A percentile compares a stretch with the other conserved stretches of the same genome.
These are phyloP conservation scores for Mariannaea elegans DNA, from an alignment of 2,329 filamentous ascomycete genomes.

Conservation along the genomic window DNA sequence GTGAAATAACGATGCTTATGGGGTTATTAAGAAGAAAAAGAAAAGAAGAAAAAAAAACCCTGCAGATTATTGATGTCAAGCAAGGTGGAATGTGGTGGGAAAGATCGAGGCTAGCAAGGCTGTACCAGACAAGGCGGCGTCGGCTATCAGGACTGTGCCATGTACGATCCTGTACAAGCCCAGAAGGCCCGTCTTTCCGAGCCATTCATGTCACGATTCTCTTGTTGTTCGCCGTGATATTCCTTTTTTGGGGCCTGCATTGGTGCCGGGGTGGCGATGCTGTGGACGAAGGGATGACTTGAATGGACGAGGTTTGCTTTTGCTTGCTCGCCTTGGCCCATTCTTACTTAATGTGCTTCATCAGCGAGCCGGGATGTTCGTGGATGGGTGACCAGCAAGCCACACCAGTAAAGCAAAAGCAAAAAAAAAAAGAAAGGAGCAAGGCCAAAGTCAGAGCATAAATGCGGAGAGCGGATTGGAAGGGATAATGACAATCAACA, in stretches of 20 bases:
- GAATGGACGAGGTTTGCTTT: neutral
- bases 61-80: slow-evolving; percentile 12
- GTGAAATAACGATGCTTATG: too few relatives aligned
- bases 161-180: slow-evolving; percentile 16
- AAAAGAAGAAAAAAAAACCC: too few relatives aligned
- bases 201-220: neutral
- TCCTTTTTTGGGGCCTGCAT: slow-evolving; percentile 5
- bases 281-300: neutral
- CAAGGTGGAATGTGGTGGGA: slow-evolving; percentile 8
- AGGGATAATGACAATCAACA: too few relatives aligned
- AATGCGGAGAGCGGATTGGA: slow-evolving; percentile 10
- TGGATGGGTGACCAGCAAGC: neutral
- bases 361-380: neutral
- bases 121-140: slow-evolving; percentile 1
- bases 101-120: slow-evolving; percentile 21
- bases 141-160: neutral
- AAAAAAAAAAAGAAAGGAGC: neutral
- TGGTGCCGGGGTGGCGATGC: neutral
- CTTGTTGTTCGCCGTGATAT: slow-evolving; percentile 10
- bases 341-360: neutral
- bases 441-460: neutral
- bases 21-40: too few relatives aligned
- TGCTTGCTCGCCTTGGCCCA: neutral
- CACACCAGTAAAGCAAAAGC: neutral
- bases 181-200: slow-evolving; percentile 5